Evolutionary conservation across 202 grass and related monocot species (phyloP).

Genomic region (Panicum virgatum): DNA sequence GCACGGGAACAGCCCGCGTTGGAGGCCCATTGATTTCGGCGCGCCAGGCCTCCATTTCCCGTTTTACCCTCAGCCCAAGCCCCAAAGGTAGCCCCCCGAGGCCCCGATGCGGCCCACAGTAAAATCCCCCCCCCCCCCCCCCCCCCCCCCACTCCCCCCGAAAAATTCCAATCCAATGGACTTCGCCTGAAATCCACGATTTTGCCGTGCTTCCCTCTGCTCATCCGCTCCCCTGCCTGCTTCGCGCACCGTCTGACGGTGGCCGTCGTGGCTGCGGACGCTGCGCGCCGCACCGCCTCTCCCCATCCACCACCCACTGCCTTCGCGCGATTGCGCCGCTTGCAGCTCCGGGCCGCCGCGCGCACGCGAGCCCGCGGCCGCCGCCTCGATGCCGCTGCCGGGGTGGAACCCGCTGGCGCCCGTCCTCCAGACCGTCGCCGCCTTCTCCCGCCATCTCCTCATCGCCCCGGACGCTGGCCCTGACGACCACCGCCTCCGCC

Average conservation of each 20-base stretch:
- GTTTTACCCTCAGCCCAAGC: too few species aligned
- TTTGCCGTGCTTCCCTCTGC: background rate
- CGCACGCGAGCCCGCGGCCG: background rate
- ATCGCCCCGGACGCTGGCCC: slow-evolving; percentile 44
- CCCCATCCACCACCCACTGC: background rate
- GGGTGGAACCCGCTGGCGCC: slow-evolving; percentile 43
- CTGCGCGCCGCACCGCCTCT: background rate
- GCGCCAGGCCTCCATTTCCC: too few species aligned
- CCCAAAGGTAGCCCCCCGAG: too few species aligned
- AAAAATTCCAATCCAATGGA: too few species aligned
- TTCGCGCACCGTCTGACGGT: background rate
- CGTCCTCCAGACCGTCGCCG: slow-evolving; percentile 47
- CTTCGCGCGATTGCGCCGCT: background rate
- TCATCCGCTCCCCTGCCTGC: background rate
- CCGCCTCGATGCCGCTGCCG: slow-evolving; percentile 32
- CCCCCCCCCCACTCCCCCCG: too few species aligned
- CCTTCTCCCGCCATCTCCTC: slow-evolving; percentile 53
- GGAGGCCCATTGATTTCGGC: too few species aligned
- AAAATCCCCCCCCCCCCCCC: too few species aligned
- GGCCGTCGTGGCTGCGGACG: background rate
- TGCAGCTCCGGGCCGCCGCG: background rate
- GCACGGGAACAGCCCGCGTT: too few species aligned
- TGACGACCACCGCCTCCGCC: slow-evolving; percentile 41
- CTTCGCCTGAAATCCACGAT: background rate
- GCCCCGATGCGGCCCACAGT: too few species aligned